Evolutionary conservation across 2,329 filamentous ascomycete genomes (phyloP).

Genomic region (Coniochaeta prunicola): DNA sequence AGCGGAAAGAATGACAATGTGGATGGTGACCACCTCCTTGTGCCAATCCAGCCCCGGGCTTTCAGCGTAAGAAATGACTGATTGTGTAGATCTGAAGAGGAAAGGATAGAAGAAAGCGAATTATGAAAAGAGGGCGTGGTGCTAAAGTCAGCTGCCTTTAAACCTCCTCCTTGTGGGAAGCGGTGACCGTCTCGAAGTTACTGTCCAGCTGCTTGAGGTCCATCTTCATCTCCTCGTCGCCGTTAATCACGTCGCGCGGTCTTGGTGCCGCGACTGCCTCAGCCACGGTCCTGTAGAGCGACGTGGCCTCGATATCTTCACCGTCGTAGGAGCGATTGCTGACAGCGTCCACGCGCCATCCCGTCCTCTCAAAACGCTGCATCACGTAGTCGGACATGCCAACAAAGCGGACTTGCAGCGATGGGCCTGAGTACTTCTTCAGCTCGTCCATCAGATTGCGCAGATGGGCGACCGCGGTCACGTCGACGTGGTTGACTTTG

Average conservation of each 20-base stretch:
- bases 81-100: too few relatives aligned
- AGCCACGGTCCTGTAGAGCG: conserved; percentile 5
- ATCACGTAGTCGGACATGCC: conserved; percentile 35
- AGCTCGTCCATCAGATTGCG: conserved; percentile 40
- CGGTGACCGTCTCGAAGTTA: background rate
- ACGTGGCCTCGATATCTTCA: conserved; percentile 2
- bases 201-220: background rate
- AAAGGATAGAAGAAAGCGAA: background rate
- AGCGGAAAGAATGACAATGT: too few relatives aligned
- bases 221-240: background rate
- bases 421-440: conserved; percentile 38
- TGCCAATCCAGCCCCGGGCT: background rate
- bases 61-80: background rate
- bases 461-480: conserved; percentile 42
- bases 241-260: background rate
- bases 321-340: background rate
- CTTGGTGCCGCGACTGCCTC: conserved; percentile 5
- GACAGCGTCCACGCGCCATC: conserved; percentile 25
- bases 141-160: background rate
- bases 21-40: too few relatives aligned
- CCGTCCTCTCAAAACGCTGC: conserved; percentile 28
- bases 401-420: conserved; percentile 39
- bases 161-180: background rate
- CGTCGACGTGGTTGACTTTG: conserved; percentile 44
- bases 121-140: background rate